Percentiles rank a stretch among this genome's conserved stretches.
These are phyloP conservation scores for Aurinia saxatilis DNA, from an alignment of 345 rosid genomes.

Conservation along the genomic window DNA sequence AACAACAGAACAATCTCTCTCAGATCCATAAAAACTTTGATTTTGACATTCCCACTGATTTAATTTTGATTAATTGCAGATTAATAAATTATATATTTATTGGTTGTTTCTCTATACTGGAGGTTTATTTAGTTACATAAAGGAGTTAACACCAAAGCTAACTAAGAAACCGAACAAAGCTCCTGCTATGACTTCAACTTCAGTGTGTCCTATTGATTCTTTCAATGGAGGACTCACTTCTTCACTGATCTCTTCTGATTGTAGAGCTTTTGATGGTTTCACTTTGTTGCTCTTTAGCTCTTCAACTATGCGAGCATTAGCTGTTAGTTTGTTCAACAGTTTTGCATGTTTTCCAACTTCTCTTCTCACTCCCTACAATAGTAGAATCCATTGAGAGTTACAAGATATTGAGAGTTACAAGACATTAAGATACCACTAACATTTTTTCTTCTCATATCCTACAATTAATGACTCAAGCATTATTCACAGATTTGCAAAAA, in stretches of 20 bases:
- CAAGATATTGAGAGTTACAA: background rate
- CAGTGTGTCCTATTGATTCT: slow-evolving; percentile 84
- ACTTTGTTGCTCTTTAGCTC: slow-evolving; percentile 2
- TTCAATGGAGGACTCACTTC: slow-evolving; percentile 31
- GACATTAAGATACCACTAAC: background rate
- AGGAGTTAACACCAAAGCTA: slow-evolving; percentile 39
- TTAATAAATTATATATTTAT: background rate
- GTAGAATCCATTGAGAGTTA: background rate
- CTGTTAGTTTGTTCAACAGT: slow-evolving; percentile 43
- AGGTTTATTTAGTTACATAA: slow-evolving; percentile 7
- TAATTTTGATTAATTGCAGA: background rate
- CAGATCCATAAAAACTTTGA: slow-evolving; percentile 10
- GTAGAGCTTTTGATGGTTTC: slow-evolving; percentile 1
- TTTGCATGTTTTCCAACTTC: slow-evolving; percentile 90
- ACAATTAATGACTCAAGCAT: background rate
- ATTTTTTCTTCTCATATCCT: background rate
- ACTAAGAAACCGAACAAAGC: slow-evolving; percentile 65
- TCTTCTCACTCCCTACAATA: slow-evolving; percentile 68
- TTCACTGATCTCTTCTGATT: slow-evolving; percentile 17
- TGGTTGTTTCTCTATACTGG: too few relatives aligned
- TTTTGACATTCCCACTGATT: slow-evolving; percentile 3
- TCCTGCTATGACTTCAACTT: slow-evolving; percentile 79
- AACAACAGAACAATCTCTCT: background rate
- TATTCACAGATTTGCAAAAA: background rate
- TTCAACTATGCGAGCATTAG: slow-evolving; percentile 18